Evolutionary conservation across 257 asterid species (phyloP).

Genomic region (Fraxinus quadrangulata): DNA sequence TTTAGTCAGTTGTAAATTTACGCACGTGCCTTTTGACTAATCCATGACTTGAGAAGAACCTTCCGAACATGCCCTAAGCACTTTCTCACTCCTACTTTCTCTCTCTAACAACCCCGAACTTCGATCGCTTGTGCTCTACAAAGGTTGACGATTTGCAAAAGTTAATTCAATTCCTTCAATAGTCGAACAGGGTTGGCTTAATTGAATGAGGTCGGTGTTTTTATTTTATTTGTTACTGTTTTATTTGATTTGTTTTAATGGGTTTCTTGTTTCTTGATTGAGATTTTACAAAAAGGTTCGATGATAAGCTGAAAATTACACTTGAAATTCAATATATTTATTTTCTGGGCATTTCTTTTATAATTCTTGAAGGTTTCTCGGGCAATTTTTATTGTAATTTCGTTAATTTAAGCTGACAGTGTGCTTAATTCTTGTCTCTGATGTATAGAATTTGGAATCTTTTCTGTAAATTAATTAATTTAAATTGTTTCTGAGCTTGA

Average conservation of each 20-base stretch:
- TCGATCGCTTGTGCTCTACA: slow-evolving; percentile 28
- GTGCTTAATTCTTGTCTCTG: not conserved
- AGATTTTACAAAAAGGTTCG: slow-evolving; percentile 18
- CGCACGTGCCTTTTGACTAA: slow-evolving; percentile 40
- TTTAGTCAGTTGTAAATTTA: not conserved
- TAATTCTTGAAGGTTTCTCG: not conserved
- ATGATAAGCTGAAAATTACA: not conserved
- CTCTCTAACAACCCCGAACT: slow-evolving; percentile 30
- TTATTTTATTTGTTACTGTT: slow-evolving; percentile 11
- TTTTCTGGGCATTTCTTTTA: slow-evolving; percentile 11
- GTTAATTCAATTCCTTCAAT: not conserved
- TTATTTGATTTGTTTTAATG: slow-evolving; percentile 16
- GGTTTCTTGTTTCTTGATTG: slow-evolving; percentile 26
- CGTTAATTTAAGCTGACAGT: slow-evolving; percentile 17
- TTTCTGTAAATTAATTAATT: slow-evolving; percentile 20
- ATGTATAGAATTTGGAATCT: slow-evolving; percentile 4
- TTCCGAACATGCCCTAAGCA: slow-evolving; percentile 34
- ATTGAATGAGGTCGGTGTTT: slow-evolving; percentile 37
- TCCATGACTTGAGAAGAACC: slow-evolving; percentile 47
- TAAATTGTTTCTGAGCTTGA: slow-evolving; percentile 26
- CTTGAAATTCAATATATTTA: slow-evolving; percentile 17
- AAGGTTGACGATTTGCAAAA: slow-evolving; percentile 1
- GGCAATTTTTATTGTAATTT: slow-evolving; percentile 19
- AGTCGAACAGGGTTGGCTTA: slow-evolving; percentile 4
- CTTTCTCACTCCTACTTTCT: slow-evolving; percentile 30